A percentile compares a stretch with the other conserved stretches of the same genome.
phyloP scores from a whole-genome alignment of 495 filamentous ascomycete species.

The Aspergillus funiculosus region DNA sequence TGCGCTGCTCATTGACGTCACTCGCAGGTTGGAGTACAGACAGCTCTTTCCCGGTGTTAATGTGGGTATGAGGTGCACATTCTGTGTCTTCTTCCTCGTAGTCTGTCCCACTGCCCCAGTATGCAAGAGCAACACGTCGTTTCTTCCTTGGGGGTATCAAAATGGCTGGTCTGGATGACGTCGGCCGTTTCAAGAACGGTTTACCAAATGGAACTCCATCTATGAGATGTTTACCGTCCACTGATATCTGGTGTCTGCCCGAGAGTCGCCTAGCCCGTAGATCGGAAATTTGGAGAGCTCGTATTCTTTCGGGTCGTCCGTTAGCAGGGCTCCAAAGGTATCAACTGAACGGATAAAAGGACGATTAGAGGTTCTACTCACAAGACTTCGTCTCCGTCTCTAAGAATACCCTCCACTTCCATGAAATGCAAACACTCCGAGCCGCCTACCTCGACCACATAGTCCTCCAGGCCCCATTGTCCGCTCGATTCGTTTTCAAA shows the following conservation, averaged over 20 bases:
- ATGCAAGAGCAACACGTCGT: conserved; percentile 43
- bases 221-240: conserved; percentile 74
- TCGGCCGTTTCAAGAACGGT: conserved; percentile 53
- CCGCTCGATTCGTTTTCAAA: conserved; percentile 38
- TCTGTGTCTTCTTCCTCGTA: conserved; percentile 36
- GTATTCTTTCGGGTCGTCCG: conserved; percentile 64
- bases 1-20: conserved; percentile 1
- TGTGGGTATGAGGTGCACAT: conserved; percentile 30
- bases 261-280: conserved; percentile 66
- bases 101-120: conserved; percentile 26
- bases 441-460: conserved; percentile 74
- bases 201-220: conserved; percentile 88
- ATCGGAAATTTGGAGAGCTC: conserved; percentile 71
- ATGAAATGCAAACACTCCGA: conserved; percentile 92
- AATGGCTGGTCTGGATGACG: conserved; percentile 56
- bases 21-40: conserved; percentile 11
- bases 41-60: conserved; percentile 19
- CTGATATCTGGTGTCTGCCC: conserved; percentile 78
- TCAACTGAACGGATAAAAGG: background rate
- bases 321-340: too few relatives aligned
- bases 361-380: conserved; percentile 38
- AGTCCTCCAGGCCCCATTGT: conserved; percentile 88
- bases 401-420: conserved; percentile 60
- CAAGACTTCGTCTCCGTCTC: conserved; percentile 81
- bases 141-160: conserved; percentile 75